Evolutionary conservation across 768 basidiomycete species (phyloP), one percentile per base, ranked within the genome.

Genomic region (Leccinellum luteum): DNA sequence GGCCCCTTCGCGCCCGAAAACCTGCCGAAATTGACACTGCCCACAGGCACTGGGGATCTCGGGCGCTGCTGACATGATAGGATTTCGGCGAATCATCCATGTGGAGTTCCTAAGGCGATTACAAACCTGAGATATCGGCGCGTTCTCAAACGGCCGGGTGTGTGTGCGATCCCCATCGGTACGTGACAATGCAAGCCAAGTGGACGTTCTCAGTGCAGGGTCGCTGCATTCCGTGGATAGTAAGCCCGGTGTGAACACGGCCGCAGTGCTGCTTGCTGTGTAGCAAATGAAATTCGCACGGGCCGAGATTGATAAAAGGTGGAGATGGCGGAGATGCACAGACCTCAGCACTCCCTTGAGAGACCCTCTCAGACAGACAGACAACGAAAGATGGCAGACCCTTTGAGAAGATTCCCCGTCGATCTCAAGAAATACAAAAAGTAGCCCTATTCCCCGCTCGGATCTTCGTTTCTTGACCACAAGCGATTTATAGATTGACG

Each of bases 381-480:
- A n/a, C n/a, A n/a, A n/a, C 35, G 66, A 60, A 73, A 69, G 66
- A 80, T 79, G 76, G 9, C 41, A 1, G 52, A 41, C 74, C 30
- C 76, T 61, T 66, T 76, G 56, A 74, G 70, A 52, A 67, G 72
- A 55, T 92, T 92, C 77, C 90, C 90, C 54, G 84, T 93, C 68
- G 89, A 92, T 74, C 85, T 93, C 71, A 81, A 76, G 58, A 76
- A 84, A 64, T 90, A 85, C 77, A 86, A 89, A 74, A 86, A 86
- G 89, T 90, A 66, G 27, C 73, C 64, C 52, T 7, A 7, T 54
- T 52, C 5, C 12, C 23, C 28, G 4, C 30, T 47, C 31, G 30
- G 6, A 17, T 1, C n/a, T n/a, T n/a, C 44, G 9, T 25, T 44
- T 43, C 32, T 58, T 52, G 58, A 62, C 57, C 43, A 1, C 23